These are phyloP conservation scores for Colletotrichum tanaceti DNA, from an alignment of 2,329 filamentous ascomycete genomes.

Conservation along the genomic window DNA sequence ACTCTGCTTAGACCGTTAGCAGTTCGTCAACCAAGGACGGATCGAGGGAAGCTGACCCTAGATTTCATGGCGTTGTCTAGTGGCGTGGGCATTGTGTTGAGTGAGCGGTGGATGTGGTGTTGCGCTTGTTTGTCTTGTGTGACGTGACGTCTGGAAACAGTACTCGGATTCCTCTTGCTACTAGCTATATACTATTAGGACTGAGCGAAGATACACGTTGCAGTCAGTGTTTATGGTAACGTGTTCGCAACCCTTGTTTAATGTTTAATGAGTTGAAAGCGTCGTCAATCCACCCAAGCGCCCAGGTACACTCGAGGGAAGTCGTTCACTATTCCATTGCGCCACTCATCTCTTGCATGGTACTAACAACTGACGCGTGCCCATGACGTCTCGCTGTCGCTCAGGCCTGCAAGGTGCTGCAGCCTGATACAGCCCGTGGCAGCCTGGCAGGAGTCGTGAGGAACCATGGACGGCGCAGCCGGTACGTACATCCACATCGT, in stretches of 20 bases:
- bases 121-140: background rate
- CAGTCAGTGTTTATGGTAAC: slow-evolving; percentile 10
- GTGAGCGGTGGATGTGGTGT: slow-evolving; percentile 13
- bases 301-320: slow-evolving; percentile 14
- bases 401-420: background rate
- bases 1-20: slow-evolving; percentile 21
- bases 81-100: slow-evolving; percentile 71
- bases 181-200: background rate
- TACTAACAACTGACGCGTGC: slow-evolving; percentile 33
- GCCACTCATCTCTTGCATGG: slow-evolving; percentile 15
- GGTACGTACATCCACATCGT: slow-evolving; percentile 10
- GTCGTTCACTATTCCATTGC: background rate
- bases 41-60: slow-evolving; percentile 63
- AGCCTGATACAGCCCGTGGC: slow-evolving; percentile 23
- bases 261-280: slow-evolving; percentile 21
- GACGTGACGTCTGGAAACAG: background rate
- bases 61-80: slow-evolving; percentile 77
- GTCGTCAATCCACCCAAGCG: slow-evolving; percentile 28
- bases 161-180: slow-evolving; percentile 2
- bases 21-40: background rate
- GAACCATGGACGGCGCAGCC: slow-evolving; percentile 5
- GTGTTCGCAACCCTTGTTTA: slow-evolving; percentile 18
- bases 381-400: slow-evolving; percentile 29
- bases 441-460: slow-evolving; percentile 11
- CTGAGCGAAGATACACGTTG: background rate